Evolutionary conservation across 148 eudicot genomes (phyloP).

Genomic region (Cornus suecica): DNA sequence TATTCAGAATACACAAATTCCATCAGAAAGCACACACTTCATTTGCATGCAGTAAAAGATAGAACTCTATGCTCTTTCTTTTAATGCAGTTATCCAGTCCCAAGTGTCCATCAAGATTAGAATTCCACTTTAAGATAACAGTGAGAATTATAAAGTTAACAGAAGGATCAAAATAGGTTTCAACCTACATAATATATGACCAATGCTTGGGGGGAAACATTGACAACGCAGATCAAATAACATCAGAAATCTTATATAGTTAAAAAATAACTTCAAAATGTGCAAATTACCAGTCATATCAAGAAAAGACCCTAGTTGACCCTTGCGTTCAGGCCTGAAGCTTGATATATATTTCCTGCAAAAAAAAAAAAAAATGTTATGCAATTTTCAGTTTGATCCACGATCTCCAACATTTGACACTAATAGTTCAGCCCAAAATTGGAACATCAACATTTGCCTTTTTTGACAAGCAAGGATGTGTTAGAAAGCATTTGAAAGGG

Average conservation of each 20-base stretch:
- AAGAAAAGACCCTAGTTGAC: constrained; percentile 57
- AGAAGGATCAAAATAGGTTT: not conserved
- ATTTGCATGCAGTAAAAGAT: not conserved
- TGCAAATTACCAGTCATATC: constrained; percentile 56
- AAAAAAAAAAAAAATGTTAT: constrained; percentile 10
- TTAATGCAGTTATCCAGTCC: not conserved
- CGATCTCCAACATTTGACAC: not conserved
- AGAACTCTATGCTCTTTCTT: not conserved
- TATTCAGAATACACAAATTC: not conserved
- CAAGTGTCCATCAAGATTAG: not conserved
- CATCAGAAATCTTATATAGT: not conserved
- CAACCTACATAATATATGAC: not conserved
- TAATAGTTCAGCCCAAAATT: no score
- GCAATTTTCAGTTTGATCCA: not conserved
- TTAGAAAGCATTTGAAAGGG: no score
- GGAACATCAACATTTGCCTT: not conserved
- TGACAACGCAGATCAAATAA: not conserved
- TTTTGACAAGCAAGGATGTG: no score
- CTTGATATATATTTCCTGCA: constrained; percentile 86
- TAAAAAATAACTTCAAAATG: not conserved
- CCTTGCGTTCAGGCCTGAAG: constrained; percentile 68
- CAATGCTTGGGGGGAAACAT: not conserved
- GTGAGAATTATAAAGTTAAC: not conserved
- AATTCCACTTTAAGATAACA: not conserved
- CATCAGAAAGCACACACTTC: not conserved